Evolutionary conservation across 192 early-diverging fungal genomes (phyloP), one percentile per base, ranked within the genome.

Genomic region (Funneliformis geosporum): DNA sequence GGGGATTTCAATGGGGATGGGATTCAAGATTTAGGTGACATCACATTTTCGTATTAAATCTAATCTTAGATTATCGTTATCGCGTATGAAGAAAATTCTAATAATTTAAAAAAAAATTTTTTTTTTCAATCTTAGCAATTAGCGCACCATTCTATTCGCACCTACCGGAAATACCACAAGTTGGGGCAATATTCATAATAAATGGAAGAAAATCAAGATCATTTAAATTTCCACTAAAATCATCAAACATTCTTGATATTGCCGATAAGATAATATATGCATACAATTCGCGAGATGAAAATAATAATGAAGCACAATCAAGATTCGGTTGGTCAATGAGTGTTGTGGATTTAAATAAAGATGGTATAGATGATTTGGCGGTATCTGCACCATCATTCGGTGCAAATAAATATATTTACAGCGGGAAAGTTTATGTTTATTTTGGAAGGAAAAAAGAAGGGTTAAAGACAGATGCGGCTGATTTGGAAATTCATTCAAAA

Each of bases 291-390:
- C 68, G 5, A 16, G 50, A 55, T 14, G 14, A 55, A 4, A 55
- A 18, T 4, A 55, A 55, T 18, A 55, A 55, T 55, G 50, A 81
- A 25, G 62, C 79, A 9, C 84, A 75, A 70, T 82, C 85, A 25
- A 85, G 92, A 28, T 97, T 96, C 84, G 96, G 96, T 7, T 89
- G 90, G 81, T 87, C 92, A 0, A 60, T 94, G 60, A 89, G 92
- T 0, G 93, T 94, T 23, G 82, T 95, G 5, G 96, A 97, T 81
- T 83, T 94, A 25, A 97, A 97, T 79, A 79, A 84, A 16, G 96
- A 97, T 80, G 95, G 96, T 0, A 90, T 96, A 25, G 95, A 95
- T 80, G 95, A 97, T 82, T 84, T 97, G 47, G 94, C 87, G 5
- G 88, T 97, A 8, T 89, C 91, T 61, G 90, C 87, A 47, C 93